Percentiles rank a stretch among this genome's conserved stretches.
Evolutionary conservation across 441 rosid genomes (phyloP).

Genomic region (Croton setiger): DNA sequence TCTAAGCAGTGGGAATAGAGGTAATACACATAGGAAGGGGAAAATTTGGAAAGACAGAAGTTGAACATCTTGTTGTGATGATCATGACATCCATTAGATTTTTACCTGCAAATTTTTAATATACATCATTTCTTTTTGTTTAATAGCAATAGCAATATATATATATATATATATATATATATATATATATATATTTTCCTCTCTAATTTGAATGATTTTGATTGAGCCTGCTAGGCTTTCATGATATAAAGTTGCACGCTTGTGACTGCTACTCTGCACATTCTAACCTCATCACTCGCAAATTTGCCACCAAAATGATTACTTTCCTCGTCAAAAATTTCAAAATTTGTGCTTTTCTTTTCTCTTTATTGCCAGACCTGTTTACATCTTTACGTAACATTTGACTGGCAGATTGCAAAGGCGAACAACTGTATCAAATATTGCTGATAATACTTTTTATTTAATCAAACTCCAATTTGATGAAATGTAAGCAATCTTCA

Average conservation of each 20-base stretch:
- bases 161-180: background rate
- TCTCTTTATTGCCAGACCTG: no score
- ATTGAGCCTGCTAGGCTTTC: background rate
- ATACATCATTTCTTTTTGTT: slow-evolving; percentile 4
- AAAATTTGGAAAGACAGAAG: background rate
- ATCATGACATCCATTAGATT: slow-evolving; percentile 23
- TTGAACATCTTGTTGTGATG: slow-evolving; percentile 18
- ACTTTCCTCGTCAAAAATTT: background rate
- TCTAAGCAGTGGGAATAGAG: slow-evolving; percentile 14
- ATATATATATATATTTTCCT: no score
- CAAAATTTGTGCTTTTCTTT: no score
- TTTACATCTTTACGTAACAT: no score
- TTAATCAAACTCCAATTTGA: background rate
- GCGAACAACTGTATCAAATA: no score
- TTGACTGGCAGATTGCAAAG: no score
- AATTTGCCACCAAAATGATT: no score
- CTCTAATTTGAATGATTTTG: no score
- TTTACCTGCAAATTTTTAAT: slow-evolving; percentile 14
- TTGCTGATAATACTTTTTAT: no score
- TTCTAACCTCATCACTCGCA: background rate
- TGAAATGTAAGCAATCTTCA: background rate
- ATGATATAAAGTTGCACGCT: slow-evolving; percentile 12
- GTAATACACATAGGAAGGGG: slow-evolving; percentile 7
- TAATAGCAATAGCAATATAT: slow-evolving; percentile 9
- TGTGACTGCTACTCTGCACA: background rate